Base-by-base conservation (phyloP, 2,329 filamentous ascomycete species). In the Hypoxylon sp. region DNA sequence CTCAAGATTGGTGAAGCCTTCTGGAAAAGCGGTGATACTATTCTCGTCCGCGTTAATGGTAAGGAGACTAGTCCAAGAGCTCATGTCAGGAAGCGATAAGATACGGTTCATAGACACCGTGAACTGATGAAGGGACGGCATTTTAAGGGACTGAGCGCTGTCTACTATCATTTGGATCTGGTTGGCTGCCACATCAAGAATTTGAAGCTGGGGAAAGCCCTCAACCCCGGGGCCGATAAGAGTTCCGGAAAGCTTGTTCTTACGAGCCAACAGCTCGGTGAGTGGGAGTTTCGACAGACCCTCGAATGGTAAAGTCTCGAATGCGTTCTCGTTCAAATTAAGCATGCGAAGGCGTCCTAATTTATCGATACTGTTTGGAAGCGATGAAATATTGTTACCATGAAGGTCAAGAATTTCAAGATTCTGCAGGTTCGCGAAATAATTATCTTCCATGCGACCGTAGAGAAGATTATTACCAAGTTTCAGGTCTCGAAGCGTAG, bases 11-110 rank as follows among this genome's bases (percentile, higher is more conserved):
- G 87, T 84, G 70, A 98, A 92, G 0, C 94, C 94, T 31, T 88
- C 84, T 0, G 95, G 96, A n/a, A 98, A 85, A 3, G 85, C 83
- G 1, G 87, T 83, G 24, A 99, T 88, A 73, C 86, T 91, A 77
- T 99, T 99, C 73, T 97, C 93, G 54, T 95, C 92, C 0, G 91
- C 91, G 1, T 90, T 86, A 10, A 99, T 81, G 0, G 91, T 94
- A 37, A 91, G 80, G 4, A 98, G 86, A 55, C 86, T 90, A 3
- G 83, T 84, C 92, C 94, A 98, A 1, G 85, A 85, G n/a, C 86
- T 85, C 72, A 98, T 83, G 71, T 92, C 87, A 0, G 95, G 94
- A 11, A 99, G 82, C 0, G 80, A 80, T 67, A 89, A 88, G 5
- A 99, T 82, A 10, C 93, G 88, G 78, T 99, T 99, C 79, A 91